Conservation (phyloP, 1,139 yeast genomes). For the Wickerhamomyces sp. region DNA sequence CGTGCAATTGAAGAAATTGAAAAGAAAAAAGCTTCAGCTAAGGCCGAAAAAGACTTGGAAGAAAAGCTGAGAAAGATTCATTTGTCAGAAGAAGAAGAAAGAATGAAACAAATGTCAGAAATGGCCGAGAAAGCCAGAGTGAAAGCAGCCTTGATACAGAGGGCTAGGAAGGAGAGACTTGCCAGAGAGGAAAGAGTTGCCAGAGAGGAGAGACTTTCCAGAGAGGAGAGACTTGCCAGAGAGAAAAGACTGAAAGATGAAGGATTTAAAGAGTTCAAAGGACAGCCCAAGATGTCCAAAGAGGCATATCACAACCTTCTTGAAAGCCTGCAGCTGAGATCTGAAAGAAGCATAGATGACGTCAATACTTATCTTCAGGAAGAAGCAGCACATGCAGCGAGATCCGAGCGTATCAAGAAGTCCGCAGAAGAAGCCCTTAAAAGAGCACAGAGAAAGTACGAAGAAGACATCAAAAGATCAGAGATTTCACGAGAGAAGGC, state of each 20-base stretch:
- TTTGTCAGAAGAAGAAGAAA: slow-evolving; percentile 1
- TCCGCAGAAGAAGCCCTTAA: slow-evolving; percentile 14
- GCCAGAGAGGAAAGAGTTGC: not conserved
- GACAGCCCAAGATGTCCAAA: no score
- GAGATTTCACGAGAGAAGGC: slow-evolving; percentile 7
- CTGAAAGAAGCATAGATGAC: no score
- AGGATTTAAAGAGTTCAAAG: no score
- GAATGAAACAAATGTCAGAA: slow-evolving; percentile 1
- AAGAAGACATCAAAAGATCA: slow-evolving; percentile 7
- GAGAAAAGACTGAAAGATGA: not conserved
- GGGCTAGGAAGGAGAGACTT: no score
- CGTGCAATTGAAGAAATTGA: no score
- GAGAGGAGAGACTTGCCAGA: not conserved
- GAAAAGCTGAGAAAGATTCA: not conserved
- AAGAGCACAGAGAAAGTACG: slow-evolving; percentile 13
- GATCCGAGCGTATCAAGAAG: slow-evolving; percentile 7
- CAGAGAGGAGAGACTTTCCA: not conserved
- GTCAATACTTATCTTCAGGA: no score
- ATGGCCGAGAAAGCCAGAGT: not conserved
- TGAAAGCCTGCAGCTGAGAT: no score
- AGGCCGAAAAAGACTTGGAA: no score
- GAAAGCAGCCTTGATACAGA: no score
- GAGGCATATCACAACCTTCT: no score
- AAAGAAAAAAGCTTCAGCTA: no score
- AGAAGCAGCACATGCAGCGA: not conserved